phyloP scores from a whole-genome alignment of 2,329 filamentous ascomycete species.

The Magnaporthales sp. region DNA sequence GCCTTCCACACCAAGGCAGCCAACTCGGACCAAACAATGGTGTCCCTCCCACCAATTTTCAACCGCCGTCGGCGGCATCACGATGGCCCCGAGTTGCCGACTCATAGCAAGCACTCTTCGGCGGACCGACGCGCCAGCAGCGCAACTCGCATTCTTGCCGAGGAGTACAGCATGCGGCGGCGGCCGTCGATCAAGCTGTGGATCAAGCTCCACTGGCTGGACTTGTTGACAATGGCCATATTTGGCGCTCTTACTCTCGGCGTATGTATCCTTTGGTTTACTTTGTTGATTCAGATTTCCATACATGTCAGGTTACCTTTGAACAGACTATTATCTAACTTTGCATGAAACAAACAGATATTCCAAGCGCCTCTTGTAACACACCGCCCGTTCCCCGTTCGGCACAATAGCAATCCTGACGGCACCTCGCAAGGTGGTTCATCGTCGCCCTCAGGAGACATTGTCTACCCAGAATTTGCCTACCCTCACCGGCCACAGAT shows the following conservation, averaged over 20 bases:
- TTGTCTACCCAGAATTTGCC: slow-evolving; percentile 62
- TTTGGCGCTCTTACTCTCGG: slow-evolving; percentile 61
- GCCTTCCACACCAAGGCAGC: not conserved
- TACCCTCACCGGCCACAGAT: slow-evolving; percentile 64
- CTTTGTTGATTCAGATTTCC: not conserved
- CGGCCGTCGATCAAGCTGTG: slow-evolving; percentile 50
- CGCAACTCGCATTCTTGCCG: not conserved
- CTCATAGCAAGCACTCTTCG: not conserved
- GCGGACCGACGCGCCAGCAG: slow-evolving; percentile 1
- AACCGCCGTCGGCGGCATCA: not conserved
- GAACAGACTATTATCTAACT: not conserved
- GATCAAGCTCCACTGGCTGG: slow-evolving; percentile 58
- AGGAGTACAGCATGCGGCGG: slow-evolving; percentile 2
- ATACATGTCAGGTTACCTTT: not conserved
- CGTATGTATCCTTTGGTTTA: slow-evolving; percentile 30
- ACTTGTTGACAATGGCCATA: slow-evolving; percentile 56
- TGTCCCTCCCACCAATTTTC: not conserved
- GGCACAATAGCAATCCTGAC: slow-evolving; percentile 27
- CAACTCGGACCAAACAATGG: not conserved
- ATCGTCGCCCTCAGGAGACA: slow-evolving; percentile 41
- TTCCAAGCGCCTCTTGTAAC: slow-evolving; percentile 58
- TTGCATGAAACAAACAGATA: slow-evolving; percentile 28
- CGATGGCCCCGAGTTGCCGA: not conserved
- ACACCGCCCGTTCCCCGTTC: slow-evolving; percentile 60
- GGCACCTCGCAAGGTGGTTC: not conserved